A percentile compares a stretch with the other conserved stretches of the same genome.
These are phyloP conservation scores for Pseudocercospora fijiensis DNA, from an alignment of 2,329 filamentous ascomycete species.

Conservation along the genomic window DNA sequence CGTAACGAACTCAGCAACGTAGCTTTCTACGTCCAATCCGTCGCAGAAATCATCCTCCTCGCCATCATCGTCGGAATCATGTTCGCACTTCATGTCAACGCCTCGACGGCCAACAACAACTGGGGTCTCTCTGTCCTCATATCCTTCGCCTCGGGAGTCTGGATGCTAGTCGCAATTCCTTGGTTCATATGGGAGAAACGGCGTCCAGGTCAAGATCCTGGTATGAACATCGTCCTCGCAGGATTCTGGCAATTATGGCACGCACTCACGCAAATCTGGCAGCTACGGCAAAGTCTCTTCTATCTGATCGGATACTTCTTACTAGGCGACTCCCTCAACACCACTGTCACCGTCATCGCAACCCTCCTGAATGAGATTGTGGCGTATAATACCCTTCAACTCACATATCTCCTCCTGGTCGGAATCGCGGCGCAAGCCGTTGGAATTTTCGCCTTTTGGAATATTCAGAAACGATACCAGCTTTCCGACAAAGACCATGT, in stretches of 20 bases:
- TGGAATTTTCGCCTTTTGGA: constrained; percentile 61
- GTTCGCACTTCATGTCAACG: constrained; percentile 61
- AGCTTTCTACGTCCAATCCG: constrained; percentile 63
- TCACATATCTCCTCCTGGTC: constrained; percentile 66
- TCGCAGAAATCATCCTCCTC: constrained; percentile 62
- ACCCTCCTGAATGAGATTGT: constrained; percentile 67
- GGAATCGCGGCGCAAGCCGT: constrained; percentile 63
- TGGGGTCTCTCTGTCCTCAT: constrained; percentile 66
- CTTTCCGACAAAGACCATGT: constrained; percentile 67
- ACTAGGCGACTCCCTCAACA: constrained; percentile 68
- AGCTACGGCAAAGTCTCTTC: constrained; percentile 63
- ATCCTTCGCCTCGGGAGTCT: constrained; percentile 63
- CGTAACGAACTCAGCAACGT: constrained; percentile 63
- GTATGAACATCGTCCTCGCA: constrained; percentile 55
- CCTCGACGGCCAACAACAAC: constrained; percentile 61
- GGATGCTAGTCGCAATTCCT: constrained; percentile 62
- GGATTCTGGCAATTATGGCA: constrained; percentile 63
- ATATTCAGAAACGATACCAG: constrained; percentile 58
- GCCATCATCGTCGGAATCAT: constrained; percentile 65
- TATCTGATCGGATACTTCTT: constrained; percentile 67
- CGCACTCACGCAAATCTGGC: constrained; percentile 61
- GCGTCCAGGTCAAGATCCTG: constrained; percentile 58
- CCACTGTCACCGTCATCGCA: constrained; percentile 65
- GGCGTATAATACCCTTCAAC: constrained; percentile 61
- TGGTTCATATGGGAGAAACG: constrained; percentile 68